phyloP scores from a whole-genome alignment of 2,329 filamentous ascomycete species.

The Alternaria panax region DNA sequence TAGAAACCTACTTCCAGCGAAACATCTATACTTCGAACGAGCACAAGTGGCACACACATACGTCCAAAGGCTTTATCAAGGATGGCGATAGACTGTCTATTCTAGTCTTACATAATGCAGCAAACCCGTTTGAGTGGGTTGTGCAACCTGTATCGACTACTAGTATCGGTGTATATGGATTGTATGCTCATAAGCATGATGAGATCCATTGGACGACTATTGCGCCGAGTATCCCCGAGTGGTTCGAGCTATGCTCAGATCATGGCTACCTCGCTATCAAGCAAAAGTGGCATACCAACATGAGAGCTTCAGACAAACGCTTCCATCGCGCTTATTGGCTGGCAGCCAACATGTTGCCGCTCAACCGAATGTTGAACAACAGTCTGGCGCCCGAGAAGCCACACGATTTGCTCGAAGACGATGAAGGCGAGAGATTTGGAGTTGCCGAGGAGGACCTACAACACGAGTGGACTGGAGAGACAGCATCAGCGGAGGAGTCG shows the following conservation, averaged over 20 bases:
- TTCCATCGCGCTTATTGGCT: conserved; percentile 44
- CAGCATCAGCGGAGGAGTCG: background rate
- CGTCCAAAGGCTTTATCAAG: conserved; percentile 34
- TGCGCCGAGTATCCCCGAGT: conserved; percentile 2
- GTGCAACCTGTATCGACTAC: conserved; percentile 14
- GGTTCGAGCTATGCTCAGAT: background rate
- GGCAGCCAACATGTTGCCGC: conserved; percentile 24
- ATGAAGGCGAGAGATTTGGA: conserved; percentile 3
- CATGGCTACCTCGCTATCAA: conserved; percentile 12
- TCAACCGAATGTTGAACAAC: conserved; percentile 27
- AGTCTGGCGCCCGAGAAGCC: background rate
- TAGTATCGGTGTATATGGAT: conserved; percentile 35
- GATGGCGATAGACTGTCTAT: conserved; percentile 25
- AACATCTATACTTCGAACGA: conserved; percentile 12
- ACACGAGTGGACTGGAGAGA: conserved; percentile 8
- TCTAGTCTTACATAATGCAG: conserved; percentile 40
- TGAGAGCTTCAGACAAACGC: conserved; percentile 26
- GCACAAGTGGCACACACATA: conserved; percentile 23
- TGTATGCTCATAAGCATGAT: conserved; percentile 20
- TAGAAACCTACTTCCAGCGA: conserved; percentile 15
- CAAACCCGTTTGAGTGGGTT: conserved; percentile 26
- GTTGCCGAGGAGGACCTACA: conserved; percentile 17
- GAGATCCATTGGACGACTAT: conserved; percentile 41
- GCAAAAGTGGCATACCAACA: conserved; percentile 22
- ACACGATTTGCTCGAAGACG: conserved; percentile 15